Conservation (phyloP, 495 filamentous ascomycete genomes). For the Aspergillus hancockii region DNA sequence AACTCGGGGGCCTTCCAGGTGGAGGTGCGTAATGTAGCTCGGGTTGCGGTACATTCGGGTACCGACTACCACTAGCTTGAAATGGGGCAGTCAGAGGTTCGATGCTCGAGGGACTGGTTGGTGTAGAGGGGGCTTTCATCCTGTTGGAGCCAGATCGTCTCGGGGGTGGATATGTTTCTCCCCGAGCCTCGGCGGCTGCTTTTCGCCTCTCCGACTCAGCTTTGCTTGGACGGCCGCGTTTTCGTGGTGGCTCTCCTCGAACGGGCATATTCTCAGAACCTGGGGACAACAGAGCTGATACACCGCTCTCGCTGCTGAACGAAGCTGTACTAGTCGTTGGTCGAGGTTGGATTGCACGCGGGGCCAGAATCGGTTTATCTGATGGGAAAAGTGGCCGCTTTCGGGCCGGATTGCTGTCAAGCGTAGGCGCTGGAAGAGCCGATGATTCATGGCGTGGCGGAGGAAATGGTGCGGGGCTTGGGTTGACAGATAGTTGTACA, state of each 20-base stretch:
- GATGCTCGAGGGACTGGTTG: constrained; percentile 32
- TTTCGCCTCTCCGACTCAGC: constrained; percentile 54
- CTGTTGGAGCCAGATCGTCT: constrained; percentile 32
- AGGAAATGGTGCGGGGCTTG: constrained; percentile 26
- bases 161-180: constrained; percentile 50
- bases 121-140: constrained; percentile 34
- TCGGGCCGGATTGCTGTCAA: constrained; percentile 28
- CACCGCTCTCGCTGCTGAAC: constrained; percentile 42
- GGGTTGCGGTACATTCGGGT: constrained; percentile 13
- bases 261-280: constrained; percentile 23
- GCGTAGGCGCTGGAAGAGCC: constrained; percentile 23
- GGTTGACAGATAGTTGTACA: constrained; percentile 19
- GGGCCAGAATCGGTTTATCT: constrained; percentile 35
- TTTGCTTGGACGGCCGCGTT: constrained; percentile 63
- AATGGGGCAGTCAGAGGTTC: constrained; percentile 12
- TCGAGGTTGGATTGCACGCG: constrained; percentile 45
- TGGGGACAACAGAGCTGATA: constrained; percentile 42
- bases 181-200: constrained; percentile 51
- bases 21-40: constrained; percentile 18
- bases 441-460: constrained; percentile 31
- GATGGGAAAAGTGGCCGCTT: constrained; percentile 38
- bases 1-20: constrained; percentile 12
- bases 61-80: constrained; percentile 10
- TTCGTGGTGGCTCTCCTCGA: constrained; percentile 48
- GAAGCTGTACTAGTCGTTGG: constrained; percentile 38